Conservation (phyloP, 2,329 filamentous ascomycete genomes). For the Daldinia eschscholtzii region DNA sequence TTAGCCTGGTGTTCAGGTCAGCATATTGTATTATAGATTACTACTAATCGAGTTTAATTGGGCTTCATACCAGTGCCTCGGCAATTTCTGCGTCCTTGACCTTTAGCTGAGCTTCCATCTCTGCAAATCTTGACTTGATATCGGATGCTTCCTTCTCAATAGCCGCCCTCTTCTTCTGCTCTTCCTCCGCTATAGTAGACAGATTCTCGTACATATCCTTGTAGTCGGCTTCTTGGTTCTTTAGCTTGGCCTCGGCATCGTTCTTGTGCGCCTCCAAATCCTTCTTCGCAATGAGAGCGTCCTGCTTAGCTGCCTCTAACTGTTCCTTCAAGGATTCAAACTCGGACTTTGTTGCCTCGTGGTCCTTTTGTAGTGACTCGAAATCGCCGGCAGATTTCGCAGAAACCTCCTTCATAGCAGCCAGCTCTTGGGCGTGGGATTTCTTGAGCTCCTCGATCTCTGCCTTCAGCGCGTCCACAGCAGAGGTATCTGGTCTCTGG, state of each 20-base stretch:
- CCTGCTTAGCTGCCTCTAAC: constrained; percentile 55
- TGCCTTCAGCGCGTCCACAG: constrained; percentile 64
- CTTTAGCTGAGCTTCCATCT: constrained; percentile 59
- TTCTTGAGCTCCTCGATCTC: constrained; percentile 64
- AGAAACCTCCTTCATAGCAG: constrained; percentile 54
- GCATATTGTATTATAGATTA: constrained; percentile 22
- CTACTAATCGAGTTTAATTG: constrained; percentile 12
- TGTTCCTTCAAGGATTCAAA: constrained; percentile 58
- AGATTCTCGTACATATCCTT: constrained; percentile 73
- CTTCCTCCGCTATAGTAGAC: constrained; percentile 71
- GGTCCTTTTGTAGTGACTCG: constrained; percentile 48
- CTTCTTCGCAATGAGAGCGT: constrained; percentile 60
- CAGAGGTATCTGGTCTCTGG: constrained; percentile 68
- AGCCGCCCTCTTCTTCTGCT: constrained; percentile 57
- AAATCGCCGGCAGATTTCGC: constrained; percentile 49
- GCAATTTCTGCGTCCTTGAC: constrained; percentile 74
- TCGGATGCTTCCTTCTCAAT: constrained; percentile 51
- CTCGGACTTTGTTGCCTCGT: constrained; percentile 52
- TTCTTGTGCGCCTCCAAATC: constrained; percentile 66
- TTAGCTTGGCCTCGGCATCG: constrained; percentile 64
- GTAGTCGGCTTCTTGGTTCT: constrained; percentile 71
- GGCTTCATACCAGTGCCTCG: constrained; percentile 66
- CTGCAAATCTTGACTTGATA: constrained; percentile 52
- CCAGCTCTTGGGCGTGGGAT: constrained; percentile 60
- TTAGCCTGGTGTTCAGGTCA: constrained; percentile 57